These are phyloP conservation scores for Camellia sinensis DNA, from an alignment of 148 eudicot species.

Conservation along the genomic window DNA sequence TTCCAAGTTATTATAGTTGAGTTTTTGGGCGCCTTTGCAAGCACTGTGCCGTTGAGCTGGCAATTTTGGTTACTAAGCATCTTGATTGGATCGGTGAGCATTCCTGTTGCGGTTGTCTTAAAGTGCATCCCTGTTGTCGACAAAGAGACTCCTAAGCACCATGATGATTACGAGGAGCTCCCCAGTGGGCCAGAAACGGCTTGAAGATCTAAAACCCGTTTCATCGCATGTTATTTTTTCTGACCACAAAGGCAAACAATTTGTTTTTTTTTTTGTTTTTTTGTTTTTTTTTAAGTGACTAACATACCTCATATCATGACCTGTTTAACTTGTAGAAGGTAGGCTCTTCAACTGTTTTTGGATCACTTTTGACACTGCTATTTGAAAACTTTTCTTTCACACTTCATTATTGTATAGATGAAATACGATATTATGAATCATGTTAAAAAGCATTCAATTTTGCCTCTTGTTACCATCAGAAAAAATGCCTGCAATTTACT, in stretches of 20 bases:
- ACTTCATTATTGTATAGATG: background rate
- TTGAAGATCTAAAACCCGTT: slow-evolving; percentile 21
- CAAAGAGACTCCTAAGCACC: slow-evolving; percentile 25
- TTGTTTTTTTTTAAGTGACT: no score
- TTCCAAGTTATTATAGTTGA: slow-evolving; percentile 87
- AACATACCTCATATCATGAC: background rate
- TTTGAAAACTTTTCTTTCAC: background rate
- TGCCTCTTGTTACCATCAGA: no score
- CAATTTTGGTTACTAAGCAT: slow-evolving; percentile 76
- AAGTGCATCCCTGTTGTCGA: slow-evolving; percentile 90
- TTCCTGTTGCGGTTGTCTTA: slow-evolving; percentile 70
- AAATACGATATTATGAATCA: no score
- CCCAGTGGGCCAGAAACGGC: slow-evolving; percentile 65
- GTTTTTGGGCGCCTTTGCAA: slow-evolving; percentile 82
- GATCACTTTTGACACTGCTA: background rate
- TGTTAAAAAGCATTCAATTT: no score
- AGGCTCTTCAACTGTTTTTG: background rate
- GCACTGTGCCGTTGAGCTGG: slow-evolving; percentile 91
- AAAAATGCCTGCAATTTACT: no score
- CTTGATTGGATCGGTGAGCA: slow-evolving; percentile 57
- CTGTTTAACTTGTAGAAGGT: background rate
- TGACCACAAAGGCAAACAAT: no score
- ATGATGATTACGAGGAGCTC: slow-evolving; percentile 64
- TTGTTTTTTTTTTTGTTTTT: no score
- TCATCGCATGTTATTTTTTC: no score